phyloP scores from a whole-genome alignment of 148 eudicot species.

The Silene conica region DNA sequence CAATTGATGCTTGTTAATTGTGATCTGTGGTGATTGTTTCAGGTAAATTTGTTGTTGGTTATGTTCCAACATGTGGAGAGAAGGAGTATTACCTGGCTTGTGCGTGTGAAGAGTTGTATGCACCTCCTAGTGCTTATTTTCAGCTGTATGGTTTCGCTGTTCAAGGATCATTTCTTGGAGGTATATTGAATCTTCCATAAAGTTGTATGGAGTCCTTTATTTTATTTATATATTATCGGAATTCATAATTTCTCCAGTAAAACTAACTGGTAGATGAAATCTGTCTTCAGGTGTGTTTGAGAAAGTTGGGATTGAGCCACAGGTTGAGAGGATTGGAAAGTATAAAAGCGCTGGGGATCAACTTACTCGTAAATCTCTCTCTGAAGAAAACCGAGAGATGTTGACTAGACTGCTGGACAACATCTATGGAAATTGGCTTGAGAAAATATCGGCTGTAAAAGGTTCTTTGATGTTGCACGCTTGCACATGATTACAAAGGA shows the following conservation, averaged over 20 bases:
- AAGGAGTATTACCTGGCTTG: conserved; percentile 90
- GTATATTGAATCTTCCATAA: conserved; percentile 29
- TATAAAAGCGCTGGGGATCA: conserved; percentile 96
- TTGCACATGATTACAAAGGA: conserved; percentile 23
- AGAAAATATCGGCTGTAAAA: conserved; percentile 59
- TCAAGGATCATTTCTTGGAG: conserved; percentile 91
- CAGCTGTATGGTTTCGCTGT: conserved; percentile 71
- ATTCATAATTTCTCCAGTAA: not conserved
- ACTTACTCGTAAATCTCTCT: conserved; percentile 73
- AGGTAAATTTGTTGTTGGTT: conserved; percentile 84
- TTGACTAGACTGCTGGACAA: conserved; percentile 82
- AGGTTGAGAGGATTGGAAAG: conserved; percentile 92
- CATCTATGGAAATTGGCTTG: conserved; percentile 84
- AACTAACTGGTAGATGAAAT: not conserved
- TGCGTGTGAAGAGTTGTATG: conserved; percentile 86
- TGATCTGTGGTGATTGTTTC: conserved; percentile 18
- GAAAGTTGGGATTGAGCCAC: conserved; percentile 87
- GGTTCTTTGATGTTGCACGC: conserved; percentile 40
- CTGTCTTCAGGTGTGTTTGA: conserved; percentile 77
- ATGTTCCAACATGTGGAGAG: conserved; percentile 73
- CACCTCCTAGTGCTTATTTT: conserved; percentile 93
- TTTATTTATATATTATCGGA: not conserved
- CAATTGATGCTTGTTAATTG: not conserved
- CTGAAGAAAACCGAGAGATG: conserved; percentile 94
- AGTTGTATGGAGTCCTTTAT: no score